Evolutionary conservation across 139 green algal species (phyloP).

Genomic region (Eudorina sp.): DNA sequence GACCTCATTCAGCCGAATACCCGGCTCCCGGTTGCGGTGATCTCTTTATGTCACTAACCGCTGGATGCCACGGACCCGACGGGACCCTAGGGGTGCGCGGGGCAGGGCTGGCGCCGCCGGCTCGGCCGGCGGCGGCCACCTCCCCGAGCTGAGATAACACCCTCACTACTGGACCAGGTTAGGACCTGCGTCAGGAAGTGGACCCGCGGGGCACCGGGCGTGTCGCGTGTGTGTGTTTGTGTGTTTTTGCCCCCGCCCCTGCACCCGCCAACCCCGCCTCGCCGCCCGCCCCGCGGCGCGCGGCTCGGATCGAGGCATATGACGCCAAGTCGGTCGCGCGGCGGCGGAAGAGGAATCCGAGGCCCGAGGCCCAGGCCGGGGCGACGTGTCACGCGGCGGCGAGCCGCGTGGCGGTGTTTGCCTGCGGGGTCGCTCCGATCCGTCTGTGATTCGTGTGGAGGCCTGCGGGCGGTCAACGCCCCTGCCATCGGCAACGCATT

Average conservation of each 20-base stretch:
- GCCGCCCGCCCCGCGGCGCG: no score
- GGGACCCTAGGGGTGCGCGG: slow-evolving; percentile 74
- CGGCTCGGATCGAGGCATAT: no score
- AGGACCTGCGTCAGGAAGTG: slow-evolving; percentile 80
- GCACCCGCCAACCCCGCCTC: no score
- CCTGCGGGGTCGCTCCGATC: no score
- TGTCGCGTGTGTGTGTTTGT: background rate
- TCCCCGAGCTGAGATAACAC: slow-evolving; percentile 77
- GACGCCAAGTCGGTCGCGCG: no score
- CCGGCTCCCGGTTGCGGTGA: background rate
- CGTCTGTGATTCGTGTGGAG: no score
- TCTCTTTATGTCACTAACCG: slow-evolving; percentile 14
- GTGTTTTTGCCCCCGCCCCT: background rate
- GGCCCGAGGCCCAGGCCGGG: no score
- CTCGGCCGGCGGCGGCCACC: slow-evolving; percentile 15
- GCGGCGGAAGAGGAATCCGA: no score
- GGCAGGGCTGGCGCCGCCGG: background rate
- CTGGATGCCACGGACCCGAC: slow-evolving; percentile 8
- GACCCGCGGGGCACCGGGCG: slow-evolving; percentile 12
- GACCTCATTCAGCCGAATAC: background rate
- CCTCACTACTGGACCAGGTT: slow-evolving; percentile 73
- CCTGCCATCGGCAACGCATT: no score
- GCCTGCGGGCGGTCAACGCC: no score
- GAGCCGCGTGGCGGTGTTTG: no score
- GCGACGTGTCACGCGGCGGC: no score